Conservation (phyloP, 1,284 basidiomycete genomes). For the Malassezia sympodialis region DNA sequence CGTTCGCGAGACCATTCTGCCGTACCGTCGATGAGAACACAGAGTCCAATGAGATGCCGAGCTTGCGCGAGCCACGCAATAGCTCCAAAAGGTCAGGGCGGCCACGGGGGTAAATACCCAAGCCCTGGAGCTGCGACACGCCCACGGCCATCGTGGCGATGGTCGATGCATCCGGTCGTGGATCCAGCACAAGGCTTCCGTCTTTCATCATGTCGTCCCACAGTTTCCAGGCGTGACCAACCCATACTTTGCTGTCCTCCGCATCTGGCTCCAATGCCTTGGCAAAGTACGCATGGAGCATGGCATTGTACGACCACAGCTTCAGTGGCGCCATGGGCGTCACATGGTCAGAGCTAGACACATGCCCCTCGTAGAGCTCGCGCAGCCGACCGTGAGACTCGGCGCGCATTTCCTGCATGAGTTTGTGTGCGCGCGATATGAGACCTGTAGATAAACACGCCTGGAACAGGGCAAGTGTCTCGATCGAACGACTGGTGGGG, state of each 20-base stretch:
- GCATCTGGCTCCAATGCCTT: slow-evolving; percentile 29
- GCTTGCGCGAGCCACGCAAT: slow-evolving; percentile 3
- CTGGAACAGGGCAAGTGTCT: slow-evolving; percentile 34
- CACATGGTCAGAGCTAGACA: slow-evolving; percentile 11
- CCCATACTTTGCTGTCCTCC: slow-evolving; percentile 21
- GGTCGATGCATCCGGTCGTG: slow-evolving; percentile 27
- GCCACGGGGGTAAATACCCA: slow-evolving; percentile 22
- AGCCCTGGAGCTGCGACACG: slow-evolving; percentile 26
- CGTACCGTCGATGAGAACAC: slow-evolving; percentile 32
- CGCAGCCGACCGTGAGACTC: slow-evolving; percentile 22
- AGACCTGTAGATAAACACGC: slow-evolving; percentile 41
- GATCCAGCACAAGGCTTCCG: slow-evolving; percentile 18
- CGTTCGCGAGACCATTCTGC: slow-evolving; percentile 11
- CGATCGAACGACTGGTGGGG: slow-evolving; percentile 27
- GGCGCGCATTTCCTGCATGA: slow-evolving; percentile 32
- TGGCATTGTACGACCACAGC: slow-evolving; percentile 36
- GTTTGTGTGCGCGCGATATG: slow-evolving; percentile 34
- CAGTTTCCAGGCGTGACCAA: slow-evolving; percentile 29
- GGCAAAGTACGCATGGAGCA: slow-evolving; percentile 36
- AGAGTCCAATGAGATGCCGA: slow-evolving; percentile 26
- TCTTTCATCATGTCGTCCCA: slow-evolving; percentile 29
- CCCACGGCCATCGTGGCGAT: slow-evolving; percentile 35
- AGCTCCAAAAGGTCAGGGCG: slow-evolving; percentile 20
- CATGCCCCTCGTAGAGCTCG: slow-evolving; percentile 23
- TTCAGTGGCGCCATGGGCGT: slow-evolving; percentile 19